Percentiles rank a stretch among this genome's conserved stretches.
Evolutionary conservation across 2,329 filamentous ascomycete species (phyloP).

Genomic region (Penicillium sp.): DNA sequence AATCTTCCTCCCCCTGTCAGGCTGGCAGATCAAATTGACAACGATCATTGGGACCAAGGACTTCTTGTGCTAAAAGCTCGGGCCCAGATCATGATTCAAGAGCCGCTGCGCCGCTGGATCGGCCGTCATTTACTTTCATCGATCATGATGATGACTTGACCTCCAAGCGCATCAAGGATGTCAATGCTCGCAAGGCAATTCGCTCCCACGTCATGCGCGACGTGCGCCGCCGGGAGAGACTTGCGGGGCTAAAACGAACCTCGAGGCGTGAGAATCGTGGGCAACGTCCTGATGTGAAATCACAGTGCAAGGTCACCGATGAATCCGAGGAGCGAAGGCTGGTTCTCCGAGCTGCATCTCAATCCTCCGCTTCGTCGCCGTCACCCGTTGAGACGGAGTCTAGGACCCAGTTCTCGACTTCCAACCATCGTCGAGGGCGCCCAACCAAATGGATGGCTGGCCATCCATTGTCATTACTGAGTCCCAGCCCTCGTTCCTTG

Average conservation of each 20-base stretch:
- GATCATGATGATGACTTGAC: conserved; percentile 41
- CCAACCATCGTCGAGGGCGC: conserved; percentile 14
- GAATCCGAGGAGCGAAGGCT: conserved; percentile 15
- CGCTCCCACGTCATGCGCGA: conserved; percentile 46
- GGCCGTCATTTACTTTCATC: conserved; percentile 42
- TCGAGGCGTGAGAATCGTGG: conserved; percentile 29
- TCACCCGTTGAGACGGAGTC: conserved; percentile 1
- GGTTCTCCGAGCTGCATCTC: conserved; percentile 13
- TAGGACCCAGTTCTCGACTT: conserved; percentile 1
- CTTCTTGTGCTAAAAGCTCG: neutral
- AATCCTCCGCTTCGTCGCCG: conserved; percentile 12
- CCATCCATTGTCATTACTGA: conserved; percentile 15
- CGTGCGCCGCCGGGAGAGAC: conserved; percentile 41
- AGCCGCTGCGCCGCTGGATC: conserved; percentile 23
- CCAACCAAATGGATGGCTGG: conserved; percentile 20
- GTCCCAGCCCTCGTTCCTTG: conserved; percentile 15
- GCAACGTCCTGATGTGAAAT: conserved; percentile 10
- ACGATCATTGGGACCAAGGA: neutral
- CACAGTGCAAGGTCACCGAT: conserved; percentile 6
- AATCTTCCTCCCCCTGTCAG: neutral
- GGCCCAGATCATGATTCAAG: conserved; percentile 21
- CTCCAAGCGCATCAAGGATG: conserved; percentile 40
- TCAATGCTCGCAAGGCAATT: conserved; percentile 40
- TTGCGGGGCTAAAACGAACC: conserved; percentile 38
- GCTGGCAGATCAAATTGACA: neutral